Percentiles rank a stretch among this genome's conserved stretches.
These are phyloP conservation scores for Stemphylium lycopersici DNA, from an alignment of 2,329 filamentous ascomycete species.

Conservation along the genomic window DNA sequence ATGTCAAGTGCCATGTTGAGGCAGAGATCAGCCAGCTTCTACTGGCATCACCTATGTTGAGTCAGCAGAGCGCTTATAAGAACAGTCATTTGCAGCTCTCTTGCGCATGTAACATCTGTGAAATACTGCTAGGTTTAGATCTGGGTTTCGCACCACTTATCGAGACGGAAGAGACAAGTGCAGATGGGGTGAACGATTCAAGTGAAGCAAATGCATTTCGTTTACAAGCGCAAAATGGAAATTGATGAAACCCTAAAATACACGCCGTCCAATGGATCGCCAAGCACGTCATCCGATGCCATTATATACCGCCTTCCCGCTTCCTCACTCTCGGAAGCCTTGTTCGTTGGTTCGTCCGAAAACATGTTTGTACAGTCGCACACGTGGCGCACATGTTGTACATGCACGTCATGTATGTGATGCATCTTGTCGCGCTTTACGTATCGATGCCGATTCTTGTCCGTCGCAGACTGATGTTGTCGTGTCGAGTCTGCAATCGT, in stretches of 20 bases:
- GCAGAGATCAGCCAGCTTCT: too few relatives aligned
- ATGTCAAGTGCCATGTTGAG: too few relatives aligned
- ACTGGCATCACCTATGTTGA: too few relatives aligned
- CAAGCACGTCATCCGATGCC: conserved; percentile 36
- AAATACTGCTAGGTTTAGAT: too few relatives aligned
- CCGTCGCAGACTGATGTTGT: conserved; percentile 38
- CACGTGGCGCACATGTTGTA: conserved; percentile 37
- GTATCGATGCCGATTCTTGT: conserved; percentile 25
- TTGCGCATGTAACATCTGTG: too few relatives aligned
- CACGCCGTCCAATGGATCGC: conserved; percentile 45
- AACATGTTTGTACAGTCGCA: conserved; percentile 48
- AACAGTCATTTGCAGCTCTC: too few relatives aligned
- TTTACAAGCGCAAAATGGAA: conserved; percentile 40
- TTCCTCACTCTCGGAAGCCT: conserved; percentile 8
- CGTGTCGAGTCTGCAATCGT: conserved; percentile 36
- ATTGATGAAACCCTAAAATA: conserved; percentile 44
- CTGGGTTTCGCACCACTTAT: too few relatives aligned
- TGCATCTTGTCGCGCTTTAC: conserved; percentile 17
- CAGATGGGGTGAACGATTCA: background rate
- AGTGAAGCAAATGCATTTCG: conserved; percentile 39
- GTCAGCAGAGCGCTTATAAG: too few relatives aligned
- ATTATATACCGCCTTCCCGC: conserved; percentile 39
- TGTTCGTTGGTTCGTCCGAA: conserved; percentile 15
- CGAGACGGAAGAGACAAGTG: too few relatives aligned
- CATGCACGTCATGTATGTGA: conserved; percentile 28